Evolutionary conservation across 2,329 filamentous ascomycete genomes (phyloP), one percentile per base, ranked within the genome.

Genomic region (Claviceps sp.): DNA sequence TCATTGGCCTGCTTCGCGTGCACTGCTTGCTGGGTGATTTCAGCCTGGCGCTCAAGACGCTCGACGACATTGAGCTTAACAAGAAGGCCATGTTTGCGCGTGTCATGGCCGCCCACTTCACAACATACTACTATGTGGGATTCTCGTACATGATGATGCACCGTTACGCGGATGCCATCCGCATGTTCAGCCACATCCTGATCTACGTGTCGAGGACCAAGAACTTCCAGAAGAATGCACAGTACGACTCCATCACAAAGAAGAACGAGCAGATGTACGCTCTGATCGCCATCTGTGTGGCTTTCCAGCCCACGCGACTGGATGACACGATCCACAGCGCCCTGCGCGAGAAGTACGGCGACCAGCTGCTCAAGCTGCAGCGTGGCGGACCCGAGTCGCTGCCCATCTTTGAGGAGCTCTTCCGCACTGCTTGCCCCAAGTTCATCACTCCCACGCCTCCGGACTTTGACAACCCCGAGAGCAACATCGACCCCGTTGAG

Each of bases 91-190:
- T 97, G 88, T 98, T 98, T 69, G 91, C 93, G 57, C 88, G 93
- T 59, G 93, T 98, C 68, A 97, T 98, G 93, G 91, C 93, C 51
- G 93, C 93, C 53, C 93, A 98, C 77, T 97, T 97, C 76, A 96
- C 91, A 60, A 98, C 93, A 59, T 98, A 97, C 82, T 98, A 98
- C 82, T 97, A 97, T 70, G 91, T 98, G 57, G 93, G 93, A 61
- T 98, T 98, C 82, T 95, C 88, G 61, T 98, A 98, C 85, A 97
- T 98, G 91, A 98, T 98, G 93, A 95, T 97, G 88, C 89, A 93
- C 75, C 88, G 93, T 68, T 98, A 98, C 69, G 88, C 89, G 71
- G 93, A 98, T 72, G 93, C 93, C 70, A 96, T 98, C 75, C 89
- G 91, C 79, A 95, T 96, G 85, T 98, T 98, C 83, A 95, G 88